Evolutionary conservation across 257 asterid genomes (phyloP).

Genomic region (Voacanga thouarsii): DNA sequence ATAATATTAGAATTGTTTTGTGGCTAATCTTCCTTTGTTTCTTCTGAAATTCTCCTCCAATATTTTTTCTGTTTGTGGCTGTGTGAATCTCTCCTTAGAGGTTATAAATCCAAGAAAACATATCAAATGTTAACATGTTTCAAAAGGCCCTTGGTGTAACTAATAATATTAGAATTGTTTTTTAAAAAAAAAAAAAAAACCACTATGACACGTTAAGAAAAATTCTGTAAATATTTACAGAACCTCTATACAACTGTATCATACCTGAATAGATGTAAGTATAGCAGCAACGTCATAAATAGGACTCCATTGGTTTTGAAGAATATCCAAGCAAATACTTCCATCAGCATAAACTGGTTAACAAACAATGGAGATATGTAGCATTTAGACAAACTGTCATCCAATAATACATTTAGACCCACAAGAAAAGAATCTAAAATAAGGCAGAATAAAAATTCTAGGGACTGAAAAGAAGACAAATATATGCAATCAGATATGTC

Average conservation of each 20-base stretch:
- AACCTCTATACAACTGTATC: background rate
- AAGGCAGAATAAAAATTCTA: background rate
- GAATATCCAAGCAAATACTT: constrained; percentile 86
- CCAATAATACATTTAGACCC: background rate
- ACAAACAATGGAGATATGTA: constrained; percentile 8
- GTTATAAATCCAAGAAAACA: background rate
- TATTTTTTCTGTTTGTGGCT: background rate
- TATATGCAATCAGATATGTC: background rate
- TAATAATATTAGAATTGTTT: background rate
- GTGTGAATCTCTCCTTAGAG: background rate
- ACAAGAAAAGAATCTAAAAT: background rate
- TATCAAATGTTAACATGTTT: background rate
- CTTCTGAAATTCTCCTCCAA: background rate
- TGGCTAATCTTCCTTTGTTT: too few relatives aligned
- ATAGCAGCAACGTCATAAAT: constrained; percentile 93
- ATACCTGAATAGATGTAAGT: constrained; percentile 92
- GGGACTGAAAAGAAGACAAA: background rate
- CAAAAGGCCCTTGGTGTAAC: background rate
- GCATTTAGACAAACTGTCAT: background rate
- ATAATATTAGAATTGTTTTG: background rate
- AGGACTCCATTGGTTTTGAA: constrained; percentile 97
- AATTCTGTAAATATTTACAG: background rate
- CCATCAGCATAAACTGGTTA: constrained; percentile 89
- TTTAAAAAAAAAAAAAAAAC: background rate
- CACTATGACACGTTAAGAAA: background rate